Base-by-base conservation (phyloP, 1,139 yeast genomes). In the Meyerozyma elateridarum region DNA sequence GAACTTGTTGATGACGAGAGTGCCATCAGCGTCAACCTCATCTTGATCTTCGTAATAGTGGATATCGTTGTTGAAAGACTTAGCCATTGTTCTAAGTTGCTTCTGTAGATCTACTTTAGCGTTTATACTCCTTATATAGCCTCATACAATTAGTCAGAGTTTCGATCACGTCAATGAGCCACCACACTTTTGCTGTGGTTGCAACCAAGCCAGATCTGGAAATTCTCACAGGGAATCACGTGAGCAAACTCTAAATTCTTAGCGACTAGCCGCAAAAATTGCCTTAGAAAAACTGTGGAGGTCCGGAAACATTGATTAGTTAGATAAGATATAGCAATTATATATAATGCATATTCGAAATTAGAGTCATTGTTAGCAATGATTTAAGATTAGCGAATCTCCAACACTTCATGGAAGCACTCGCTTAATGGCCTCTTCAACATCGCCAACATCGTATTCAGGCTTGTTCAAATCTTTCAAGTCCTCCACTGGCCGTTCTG, bases 21-120 rank as follows among this genome's bases (percentile, higher is more conserved):
- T 59, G 12, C 71, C 71, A 34, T 61, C 65, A 29, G 43, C 47
- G 28, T 51, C 60, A 24, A 62, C 52, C 39, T 63, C 70, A 39
- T 64, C 71, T 27, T 58, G 54, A n/a, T 60, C 65, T 22, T 57
- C 48, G 34, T 52, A 56, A 39, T 56, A 66, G 45, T 66, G 73
- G 36, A 61, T 65, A 47, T 66, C 73, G 44, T 52, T 57, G 44
- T 64, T 61, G 8, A 18, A 18, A 25, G 28, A 8, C 17, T 15
- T 25, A 14, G 28, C 15, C 28, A 25, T 25, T 11, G 22, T 21
- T 11, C 6, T 21, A 21, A 21, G 12, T 7, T 21, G 22, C 11
- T n/a, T n/a, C n/a, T n/a, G n/a, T n/a, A n/a, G n/a, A n/a, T n/a
- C n/a, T n/a, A n/a, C n/a, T n/a, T n/a, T n/a, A n/a, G n/a, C n/a